Evolutionary conservation across 1,284 basidiomycete genomes (phyloP).

Genomic region (Melampsora americana): DNA sequence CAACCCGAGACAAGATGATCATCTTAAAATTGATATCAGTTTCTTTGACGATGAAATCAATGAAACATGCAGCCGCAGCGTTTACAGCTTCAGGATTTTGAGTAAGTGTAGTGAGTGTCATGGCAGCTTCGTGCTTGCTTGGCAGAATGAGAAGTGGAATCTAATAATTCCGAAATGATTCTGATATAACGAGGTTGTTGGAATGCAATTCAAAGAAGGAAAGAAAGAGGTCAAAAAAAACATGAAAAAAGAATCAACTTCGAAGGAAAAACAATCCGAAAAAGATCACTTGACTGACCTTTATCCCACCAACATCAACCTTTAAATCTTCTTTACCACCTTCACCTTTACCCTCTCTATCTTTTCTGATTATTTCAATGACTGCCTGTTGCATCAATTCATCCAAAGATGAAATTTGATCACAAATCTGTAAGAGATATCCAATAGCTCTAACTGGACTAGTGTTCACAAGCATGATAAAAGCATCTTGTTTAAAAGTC

Average conservation of each 20-base stretch:
- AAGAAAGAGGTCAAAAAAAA: too few species aligned
- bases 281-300: constrained; percentile 46
- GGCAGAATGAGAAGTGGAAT: constrained; percentile 84
- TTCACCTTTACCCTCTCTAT: constrained; percentile 60
- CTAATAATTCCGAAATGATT: constrained; percentile 89
- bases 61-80: constrained; percentile 84
- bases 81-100: constrained; percentile 95
- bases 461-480: constrained; percentile 86
- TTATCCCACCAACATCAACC: constrained; percentile 58
- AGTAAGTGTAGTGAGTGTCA: constrained; percentile 87
- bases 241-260: neutral
- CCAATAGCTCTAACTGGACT: constrained; percentile 86
- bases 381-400: constrained; percentile 93
- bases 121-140: constrained; percentile 98
- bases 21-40: constrained; percentile 99
- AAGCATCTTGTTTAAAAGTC: constrained; percentile 95
- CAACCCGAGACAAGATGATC: constrained; percentile 91
- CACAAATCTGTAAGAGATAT: constrained; percentile 80
- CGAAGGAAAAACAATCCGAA: neutral
- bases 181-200: constrained; percentile 81
- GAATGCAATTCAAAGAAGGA: too few species aligned
- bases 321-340: constrained; percentile 59
- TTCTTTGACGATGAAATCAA: constrained; percentile 87
- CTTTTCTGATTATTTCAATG: constrained; percentile 88
- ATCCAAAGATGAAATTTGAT: constrained; percentile 78